These are phyloP conservation scores for Coemansia sp. DNA, from an alignment of 192 early-diverging fungal genomes.

Conservation along the genomic window DNA sequence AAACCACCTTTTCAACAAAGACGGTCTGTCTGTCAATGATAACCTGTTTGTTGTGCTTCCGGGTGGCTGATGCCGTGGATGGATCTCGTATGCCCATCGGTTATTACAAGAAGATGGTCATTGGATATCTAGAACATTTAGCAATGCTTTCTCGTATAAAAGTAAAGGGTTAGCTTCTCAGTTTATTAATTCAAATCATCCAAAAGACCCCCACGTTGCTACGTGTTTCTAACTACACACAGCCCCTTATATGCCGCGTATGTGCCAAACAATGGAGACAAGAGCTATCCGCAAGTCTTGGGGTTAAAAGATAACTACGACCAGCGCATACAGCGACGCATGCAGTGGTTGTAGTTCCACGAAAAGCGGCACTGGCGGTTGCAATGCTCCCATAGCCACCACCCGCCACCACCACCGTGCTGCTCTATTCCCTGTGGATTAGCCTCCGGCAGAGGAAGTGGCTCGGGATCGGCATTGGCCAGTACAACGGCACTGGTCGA, in stretches of 20 bases:
- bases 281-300: not conserved
- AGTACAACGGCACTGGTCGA: conserved; percentile 4
- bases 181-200: too few relatives aligned
- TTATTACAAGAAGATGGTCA: not conserved
- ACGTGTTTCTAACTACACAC: too few relatives aligned
- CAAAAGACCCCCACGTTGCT: too few relatives aligned
- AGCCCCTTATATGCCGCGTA: too few relatives aligned
- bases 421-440: not conserved
- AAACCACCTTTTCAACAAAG: too few relatives aligned
- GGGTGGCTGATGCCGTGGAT: too few relatives aligned
- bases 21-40: too few relatives aligned
- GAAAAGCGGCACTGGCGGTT: not conserved
- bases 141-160: too few relatives aligned
- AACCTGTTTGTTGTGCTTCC: too few relatives aligned
- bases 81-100: not conserved
- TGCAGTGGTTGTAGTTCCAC: conserved; percentile 9
- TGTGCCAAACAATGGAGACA: too few relatives aligned
- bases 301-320: not conserved
- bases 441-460: not conserved
- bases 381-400: not conserved
- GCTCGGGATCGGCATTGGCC: not conserved
- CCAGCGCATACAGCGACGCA: conserved; percentile 2
- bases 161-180: too few relatives aligned
- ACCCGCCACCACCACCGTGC: not conserved
- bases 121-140: not conserved